Base-by-base conservation (phyloP, 2,329 filamentous ascomycete genomes). In the Neonectria faginata region DNA sequence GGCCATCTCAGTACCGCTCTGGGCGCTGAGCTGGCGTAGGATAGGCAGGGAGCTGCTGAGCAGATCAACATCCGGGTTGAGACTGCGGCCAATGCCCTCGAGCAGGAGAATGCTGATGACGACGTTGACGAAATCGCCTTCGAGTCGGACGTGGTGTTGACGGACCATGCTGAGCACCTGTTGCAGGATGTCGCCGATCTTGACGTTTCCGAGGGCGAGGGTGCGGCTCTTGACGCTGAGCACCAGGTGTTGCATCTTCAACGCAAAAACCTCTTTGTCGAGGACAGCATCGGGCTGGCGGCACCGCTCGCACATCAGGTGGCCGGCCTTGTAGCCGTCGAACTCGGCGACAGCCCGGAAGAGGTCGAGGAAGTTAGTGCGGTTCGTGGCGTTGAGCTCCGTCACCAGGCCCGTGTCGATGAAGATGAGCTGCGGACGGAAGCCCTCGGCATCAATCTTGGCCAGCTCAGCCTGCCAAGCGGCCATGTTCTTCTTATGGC, bases 81-180 rank as follows among this genome's bases (percentile, higher is more conserved):
- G 81, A 64, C 86, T 93, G 66, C 96, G 87, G 0, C 96, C 96
- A 74, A 98, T 99, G 7, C 96, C 96, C 77, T 99, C 96, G 1
- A 99, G 85, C 2, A 99, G 85, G 36, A 99, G 82, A 57, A 98
- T 97, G 64, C 93, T 97, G 63, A 99, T 91, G 31, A 99, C 95
- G 5, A 99, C 96, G 75, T 99, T 99, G 76, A 99, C 94, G 76
- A 98, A 99, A 77, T 99, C 96, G 9, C 96, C 96, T 79, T 99
- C 96, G 55, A 99, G 86, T 9, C 96, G 87, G 4, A 99, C 96
- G 76, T 99, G 96, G 77, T 99, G 96, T 10, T 85, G 83, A 60
- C 96, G 89, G 31, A 99, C 96, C 94, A 99, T 97, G 64, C 86
- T 86, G 48, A 99, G 83, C 0, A 98, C 96, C 72, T 97, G 88